Percentiles rank a stretch among this genome's conserved stretches.
Conservation (phyloP, 2,329 filamentous ascomycete genomes). For the Botrytis fabae region DNA sequence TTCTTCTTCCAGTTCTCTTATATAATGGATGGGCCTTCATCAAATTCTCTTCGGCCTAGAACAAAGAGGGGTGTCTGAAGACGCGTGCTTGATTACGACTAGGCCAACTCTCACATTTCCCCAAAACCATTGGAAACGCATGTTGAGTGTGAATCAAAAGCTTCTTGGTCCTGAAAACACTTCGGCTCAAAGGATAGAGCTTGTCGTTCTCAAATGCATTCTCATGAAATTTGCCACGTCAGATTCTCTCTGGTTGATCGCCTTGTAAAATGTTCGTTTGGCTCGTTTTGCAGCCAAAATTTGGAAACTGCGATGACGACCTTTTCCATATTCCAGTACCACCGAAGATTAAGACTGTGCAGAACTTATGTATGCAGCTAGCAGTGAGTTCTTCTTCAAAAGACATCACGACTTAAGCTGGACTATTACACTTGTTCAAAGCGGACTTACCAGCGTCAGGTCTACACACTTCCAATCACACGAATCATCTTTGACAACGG, state of each 20-base stretch:
- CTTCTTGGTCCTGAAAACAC: background rate
- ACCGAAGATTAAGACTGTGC: background rate
- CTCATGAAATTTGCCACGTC: too few species aligned
- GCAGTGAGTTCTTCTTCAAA: background rate
- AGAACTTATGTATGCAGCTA: background rate
- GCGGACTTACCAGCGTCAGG: background rate
- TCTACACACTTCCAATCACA: background rate
- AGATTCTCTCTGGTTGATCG: background rate
- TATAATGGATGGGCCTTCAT: too few species aligned
- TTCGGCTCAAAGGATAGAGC: background rate
- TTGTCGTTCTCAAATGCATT: background rate
- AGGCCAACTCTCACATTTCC: too few species aligned
- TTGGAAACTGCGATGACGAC: background rate
- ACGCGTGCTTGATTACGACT: background rate
- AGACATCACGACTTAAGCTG: background rate
- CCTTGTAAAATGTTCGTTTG: background rate
- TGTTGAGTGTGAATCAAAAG: too few species aligned
- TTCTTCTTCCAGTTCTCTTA: background rate
- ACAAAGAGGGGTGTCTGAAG: background rate
- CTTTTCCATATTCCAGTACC: background rate
- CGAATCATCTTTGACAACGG: background rate
- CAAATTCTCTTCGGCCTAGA: too few species aligned
- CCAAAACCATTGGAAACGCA: background rate
- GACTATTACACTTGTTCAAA: background rate
- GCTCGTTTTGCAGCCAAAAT: background rate